phyloP scores from a whole-genome alignment of 345 rosid genomes.

The Salix exigua region DNA sequence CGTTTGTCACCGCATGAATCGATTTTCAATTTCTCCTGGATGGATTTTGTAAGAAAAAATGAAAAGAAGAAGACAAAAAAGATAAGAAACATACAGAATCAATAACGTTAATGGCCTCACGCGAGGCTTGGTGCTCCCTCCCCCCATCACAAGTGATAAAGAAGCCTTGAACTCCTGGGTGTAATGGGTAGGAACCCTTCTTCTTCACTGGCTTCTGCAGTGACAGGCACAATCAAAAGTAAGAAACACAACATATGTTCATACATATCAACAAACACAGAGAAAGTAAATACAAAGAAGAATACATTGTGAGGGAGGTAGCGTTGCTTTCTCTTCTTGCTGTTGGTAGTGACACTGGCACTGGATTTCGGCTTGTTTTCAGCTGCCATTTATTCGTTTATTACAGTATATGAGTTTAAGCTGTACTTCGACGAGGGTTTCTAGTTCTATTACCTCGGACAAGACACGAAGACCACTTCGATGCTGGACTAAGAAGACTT shows the following conservation, averaged over 20 bases:
- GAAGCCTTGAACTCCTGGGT: conserved; percentile 84
- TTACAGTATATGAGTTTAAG: background rate
- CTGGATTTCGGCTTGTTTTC: conserved; percentile 33
- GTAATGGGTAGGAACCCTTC: conserved; percentile 79
- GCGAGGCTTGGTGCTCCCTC: conserved; percentile 79
- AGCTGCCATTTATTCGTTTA: conserved; percentile 38
- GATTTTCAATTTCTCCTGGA: background rate
- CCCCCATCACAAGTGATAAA: conserved; percentile 94
- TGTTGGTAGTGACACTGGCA: conserved; percentile 11
- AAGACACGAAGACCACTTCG: background rate
- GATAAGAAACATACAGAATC: conserved; percentile 56
- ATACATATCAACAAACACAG: background rate
- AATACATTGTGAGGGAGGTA: conserved; percentile 68
- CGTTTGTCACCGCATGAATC: background rate
- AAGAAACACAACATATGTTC: background rate
- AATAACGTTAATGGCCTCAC: conserved; percentile 74
- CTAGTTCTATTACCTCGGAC: background rate
- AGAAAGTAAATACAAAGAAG: background rate
- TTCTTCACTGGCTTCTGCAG: conserved; percentile 74
- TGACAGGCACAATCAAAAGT: background rate
- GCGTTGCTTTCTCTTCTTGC: conserved; percentile 75
- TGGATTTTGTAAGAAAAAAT: background rate
- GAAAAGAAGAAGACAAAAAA: background rate
- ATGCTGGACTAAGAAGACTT: background rate
- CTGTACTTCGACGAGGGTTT: background rate